Evolutionary conservation across 441 rosid genomes (phyloP), one percentile per base, ranked within the genome.

Genomic region (Croton setiger): DNA sequence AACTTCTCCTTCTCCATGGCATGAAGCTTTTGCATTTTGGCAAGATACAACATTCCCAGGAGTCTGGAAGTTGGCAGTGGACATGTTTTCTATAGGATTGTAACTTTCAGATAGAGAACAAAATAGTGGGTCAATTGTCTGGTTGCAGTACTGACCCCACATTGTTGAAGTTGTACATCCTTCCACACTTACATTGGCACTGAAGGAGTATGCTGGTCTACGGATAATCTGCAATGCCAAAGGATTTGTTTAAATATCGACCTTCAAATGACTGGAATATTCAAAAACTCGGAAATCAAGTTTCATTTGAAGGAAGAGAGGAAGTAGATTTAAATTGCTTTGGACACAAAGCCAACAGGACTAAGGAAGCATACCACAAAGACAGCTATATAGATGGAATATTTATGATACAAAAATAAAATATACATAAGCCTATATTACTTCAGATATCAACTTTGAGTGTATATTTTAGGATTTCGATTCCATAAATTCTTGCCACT

Each of bases 141-240:
- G 93, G 85, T 92, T 88, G 89, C 99, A 94, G 75, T 77, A 85
- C 79, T 83, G 90, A 15, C 99, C 99, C 92, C 87, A 86, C 88
- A 83, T 82, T 51, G 84, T 82, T 66, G 90, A 84, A 61, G 83
- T 79, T 74, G 73, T 76, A 75, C 99, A 95, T 73, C 98, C 99
- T 83, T 90, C 93, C 43, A 95, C 91, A 35, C 82, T 92, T 72
- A 95, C 81, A 74, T 90, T 90, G 70, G 88, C 90, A 69, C 87
- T 82, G 74, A 95, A 95, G 65, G 93, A 88, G 79, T 84, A 92
- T 0, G 91, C 65, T 41, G 87, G 76, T 49, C 85, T 86, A 56
- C 97, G 87, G 69, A 83, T 73, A 75, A 95, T 95, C 99, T 92
- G 91, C 76, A 76, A 71, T 63, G 54, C 72, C 75, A 64, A 55